Evolutionary conservation across 495 filamentous ascomycete species (phyloP).

Genomic region (Ramalina intermedia): DNA sequence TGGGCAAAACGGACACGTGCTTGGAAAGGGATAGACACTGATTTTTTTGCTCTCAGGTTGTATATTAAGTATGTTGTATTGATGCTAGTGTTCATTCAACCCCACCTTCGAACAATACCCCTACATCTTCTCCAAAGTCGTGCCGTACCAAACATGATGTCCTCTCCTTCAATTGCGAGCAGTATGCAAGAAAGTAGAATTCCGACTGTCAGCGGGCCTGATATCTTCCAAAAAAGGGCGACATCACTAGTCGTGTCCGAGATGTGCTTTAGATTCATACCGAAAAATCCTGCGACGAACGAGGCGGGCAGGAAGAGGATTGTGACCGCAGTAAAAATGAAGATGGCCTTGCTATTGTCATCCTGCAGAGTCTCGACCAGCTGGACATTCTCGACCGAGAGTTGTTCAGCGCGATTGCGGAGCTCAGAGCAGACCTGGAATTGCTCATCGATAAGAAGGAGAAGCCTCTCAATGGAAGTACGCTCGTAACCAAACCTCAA

Average conservation of each 20-base stretch:
- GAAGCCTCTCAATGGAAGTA: constrained; percentile 2
- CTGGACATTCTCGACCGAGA: constrained; percentile 6
- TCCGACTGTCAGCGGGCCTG: not conserved
- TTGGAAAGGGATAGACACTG: too few relatives aligned
- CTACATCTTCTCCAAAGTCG: not conserved
- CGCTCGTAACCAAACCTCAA: too few relatives aligned
- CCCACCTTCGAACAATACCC: not conserved
- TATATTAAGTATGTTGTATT: too few relatives aligned
- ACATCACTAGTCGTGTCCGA: not conserved
- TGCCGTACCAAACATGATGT: not conserved
- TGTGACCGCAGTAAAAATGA: constrained; percentile 23
- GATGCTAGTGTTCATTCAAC: too few relatives aligned
- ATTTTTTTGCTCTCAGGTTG: too few relatives aligned
- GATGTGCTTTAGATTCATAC: constrained; percentile 17
- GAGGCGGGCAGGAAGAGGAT: constrained; percentile 23
- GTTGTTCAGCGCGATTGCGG: not conserved
- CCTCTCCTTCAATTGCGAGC: constrained; percentile 1
- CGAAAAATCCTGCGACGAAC: constrained; percentile 21
- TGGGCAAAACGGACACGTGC: too few relatives aligned
- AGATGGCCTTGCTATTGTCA: constrained; percentile 16
- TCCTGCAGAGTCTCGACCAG: constrained; percentile 9
- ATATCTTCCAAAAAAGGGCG: constrained; percentile 2
- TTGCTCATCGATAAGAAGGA: constrained; percentile 1
- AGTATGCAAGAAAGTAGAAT: not conserved
- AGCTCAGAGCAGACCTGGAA: constrained; percentile 2